Base-by-base conservation (phyloP, 176 grass and related monocot species). In the Pontederia paniculata region DNA sequence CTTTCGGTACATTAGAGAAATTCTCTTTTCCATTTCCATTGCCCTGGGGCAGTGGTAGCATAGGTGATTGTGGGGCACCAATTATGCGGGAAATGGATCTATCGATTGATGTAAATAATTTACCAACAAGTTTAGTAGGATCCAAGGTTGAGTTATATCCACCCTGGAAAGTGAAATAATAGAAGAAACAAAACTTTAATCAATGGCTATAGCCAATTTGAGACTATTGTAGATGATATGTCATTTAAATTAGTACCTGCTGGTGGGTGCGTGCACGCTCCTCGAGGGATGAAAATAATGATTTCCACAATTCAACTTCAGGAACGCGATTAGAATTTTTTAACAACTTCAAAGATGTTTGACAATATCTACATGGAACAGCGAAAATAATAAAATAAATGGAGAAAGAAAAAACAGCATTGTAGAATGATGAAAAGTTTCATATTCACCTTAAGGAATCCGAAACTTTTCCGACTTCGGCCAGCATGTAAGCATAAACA, bases 401-500 rank as follows among this genome's bases (percentile, higher is more conserved):
- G 25, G 5, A 31, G 5, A 31, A 67, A 67, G 22, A 28, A 18
- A 71, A 49, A 12, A 11, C 23, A 68, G n/a, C 48, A 28, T 44
- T 15, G 14, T 47, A 60, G 64, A 16, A 21, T 18, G 67, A 71
- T 66, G 37, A 25, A 62, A 20, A 69, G 70, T 23, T 31, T 70
- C 72, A 69, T 25, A 54, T 61, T 61, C 21, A 98, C 93, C 78
- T 90, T 65, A 98, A 72, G 68, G 93, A 88, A 70, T 91, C 93
- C 45, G 83, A 60, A 74, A 98, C 42, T 65, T 78, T 91, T 56
- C 93, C 93, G 51, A 98, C 80, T 74, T 98, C 93, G 5, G 48
- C 86, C 70, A 98, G 86, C 86, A 98, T 98, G 62, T 98, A 72
- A 37, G 93, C 93, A 77, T 98, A 98, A 63, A 98, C 66, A 58